Evolutionary conservation across 2,329 filamentous ascomycete species (phyloP).

Genomic region (Fusarium anthophilum): DNA sequence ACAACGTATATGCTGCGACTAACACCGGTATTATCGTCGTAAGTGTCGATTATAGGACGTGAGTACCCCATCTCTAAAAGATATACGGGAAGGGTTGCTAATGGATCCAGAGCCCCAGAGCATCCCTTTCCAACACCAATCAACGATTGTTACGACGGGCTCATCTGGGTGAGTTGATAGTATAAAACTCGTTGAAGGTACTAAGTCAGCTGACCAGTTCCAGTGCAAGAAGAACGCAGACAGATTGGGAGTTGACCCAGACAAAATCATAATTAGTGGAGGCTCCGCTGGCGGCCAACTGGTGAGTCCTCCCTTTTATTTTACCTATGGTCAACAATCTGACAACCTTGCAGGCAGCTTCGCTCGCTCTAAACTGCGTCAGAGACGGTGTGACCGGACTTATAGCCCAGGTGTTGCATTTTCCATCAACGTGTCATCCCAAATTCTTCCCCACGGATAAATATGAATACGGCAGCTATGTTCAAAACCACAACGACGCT

Average conservation of each 20-base stretch:
- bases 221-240: slow-evolving; percentile 36
- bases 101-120: slow-evolving; percentile 29
- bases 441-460: slow-evolving; percentile 35
- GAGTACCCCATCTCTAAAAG: not conserved
- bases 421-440: slow-evolving; percentile 35
- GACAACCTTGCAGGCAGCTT: slow-evolving; percentile 20
- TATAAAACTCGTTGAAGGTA: too few species aligned
- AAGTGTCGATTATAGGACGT: slow-evolving; percentile 38
- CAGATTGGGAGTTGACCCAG: slow-evolving; percentile 21
- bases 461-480: slow-evolving; percentile 37
- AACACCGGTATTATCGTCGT: slow-evolving; percentile 33
- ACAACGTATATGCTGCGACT: slow-evolving; percentile 34
- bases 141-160: slow-evolving; percentile 36
- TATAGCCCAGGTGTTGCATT: slow-evolving; percentile 35
- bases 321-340: not conserved
- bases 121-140: slow-evolving; percentile 33
- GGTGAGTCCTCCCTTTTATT: not conserved
- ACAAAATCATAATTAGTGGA: slow-evolving; percentile 34
- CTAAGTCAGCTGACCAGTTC: not conserved
- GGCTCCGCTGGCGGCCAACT: slow-evolving; percentile 37
- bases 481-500: slow-evolving; percentile 27
- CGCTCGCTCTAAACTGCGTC: slow-evolving; percentile 17
- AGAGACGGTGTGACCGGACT: slow-evolving; percentile 25
- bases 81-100: rapidly evolving
- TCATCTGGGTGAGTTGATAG: slow-evolving; percentile 32